Base-by-base conservation (phyloP, 1,139 yeast genomes). In the Taiozyma onychis region DNA sequence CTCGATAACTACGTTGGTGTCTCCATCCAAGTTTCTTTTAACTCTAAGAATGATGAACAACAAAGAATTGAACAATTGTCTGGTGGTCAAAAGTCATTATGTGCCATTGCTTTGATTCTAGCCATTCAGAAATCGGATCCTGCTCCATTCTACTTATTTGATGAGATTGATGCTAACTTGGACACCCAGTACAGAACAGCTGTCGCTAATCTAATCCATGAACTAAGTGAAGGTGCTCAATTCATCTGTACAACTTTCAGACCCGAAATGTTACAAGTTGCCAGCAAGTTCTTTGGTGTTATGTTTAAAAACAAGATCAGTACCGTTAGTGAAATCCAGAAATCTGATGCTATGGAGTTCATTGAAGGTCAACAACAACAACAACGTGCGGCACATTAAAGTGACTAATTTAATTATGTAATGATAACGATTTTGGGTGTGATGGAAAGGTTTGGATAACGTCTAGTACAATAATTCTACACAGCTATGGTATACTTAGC, bases 111-210 rank as follows among this genome's bases (percentile, higher is more conserved):
- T 0, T 76, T 93, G 48, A 91, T 93, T 56, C 76, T 93, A 54
- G 98, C 99, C 4, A 89, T 93, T 55, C 99, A 93, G 70, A 82
- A 79, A 64, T 88, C 95, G 58, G 98, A 93, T 60, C 98, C 98
- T 10, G 98, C 98, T 2, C 98, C 99, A 46, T 93, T 93, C 66
- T 93, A 93, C 65, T 71, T 93, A 49, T 90, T 93, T 68, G 99
- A 93, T 67, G 99, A 93, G 72, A 86, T 93, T 53, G 99, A 93
- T 70, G 97, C 98, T 9, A 93, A 93, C 58, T 75, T 93, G 54
- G 99, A 93, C 69, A 82, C 96, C 2, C 97, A 89, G 64, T 91
- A 91, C 65, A 79, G 99, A 60, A 80, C 88, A 0, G 83, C 97
- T 0, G 97, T 93, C 18, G 97, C 99, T 0, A 70, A 76, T 39